Base-by-base conservation (phyloP, 2,329 filamentous ascomycete genomes). In the Verticillium tricorpus region DNA sequence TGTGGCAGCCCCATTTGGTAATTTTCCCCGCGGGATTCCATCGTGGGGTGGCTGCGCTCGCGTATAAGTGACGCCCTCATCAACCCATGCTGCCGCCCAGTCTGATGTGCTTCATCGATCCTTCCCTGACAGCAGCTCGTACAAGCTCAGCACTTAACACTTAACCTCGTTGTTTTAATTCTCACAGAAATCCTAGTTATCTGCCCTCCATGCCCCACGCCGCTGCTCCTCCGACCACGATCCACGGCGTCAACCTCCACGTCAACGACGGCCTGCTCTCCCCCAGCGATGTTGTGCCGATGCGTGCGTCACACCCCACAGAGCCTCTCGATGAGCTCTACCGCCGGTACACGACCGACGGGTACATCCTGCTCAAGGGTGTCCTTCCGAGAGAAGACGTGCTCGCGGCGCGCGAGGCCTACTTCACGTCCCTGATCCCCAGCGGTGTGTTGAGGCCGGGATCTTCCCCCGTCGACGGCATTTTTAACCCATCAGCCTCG, bases 371-470 rank as follows among this genome's bases (percentile, higher is more conserved):
- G 60, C 60, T 87, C 2, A 86, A 86, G 65, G 77, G 78, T 1
- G 69, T 87, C 0, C 71, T 87, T 2, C 84, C 84, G 0, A 78
- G 79, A 2, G 70, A 74, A 2, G 82, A 86, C 60, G 82, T 86
- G 1, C 74, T 85, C 9, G 73, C 76, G 39, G 79, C 80, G 9
- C 79, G 85, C 1, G 72, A 79, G 61, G 71, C 76, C 35, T 87
- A 86, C 69, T 87, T 87, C 69, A 70, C 73, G 3, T 80, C 80
- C 55, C 73, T 88, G 4, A 73, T 78, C 1, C 78, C 84, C 1
- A 87, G 80, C 32, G 83, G 83, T 0, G 79, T 88, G 35, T 72
- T 89, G 2, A 80, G 83, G 63, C 80, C 82, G 0, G 81, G 78
- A 37, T 82, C 81, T 0, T 69, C 76, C 5, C 76, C 82, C 0